phyloP scores from a whole-genome alignment of 1,139 yeast genomes.

The Blastobotrys persicus region DNA sequence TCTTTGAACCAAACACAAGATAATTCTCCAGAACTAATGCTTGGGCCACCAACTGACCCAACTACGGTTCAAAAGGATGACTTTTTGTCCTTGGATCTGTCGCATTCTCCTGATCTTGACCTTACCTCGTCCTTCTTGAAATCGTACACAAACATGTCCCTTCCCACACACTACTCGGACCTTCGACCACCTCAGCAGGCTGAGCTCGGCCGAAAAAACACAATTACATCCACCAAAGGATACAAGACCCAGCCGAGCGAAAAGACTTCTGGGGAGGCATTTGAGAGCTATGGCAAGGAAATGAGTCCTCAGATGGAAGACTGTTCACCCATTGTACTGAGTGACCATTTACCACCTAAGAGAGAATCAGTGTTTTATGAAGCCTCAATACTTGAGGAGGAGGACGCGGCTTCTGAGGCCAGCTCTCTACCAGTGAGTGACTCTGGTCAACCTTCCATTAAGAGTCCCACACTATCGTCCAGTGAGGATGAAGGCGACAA shows the following conservation, averaged over 20 bases:
- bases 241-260: constrained; percentile 5
- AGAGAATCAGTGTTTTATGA: not conserved
- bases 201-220: constrained; percentile 25
- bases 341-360: not conserved
- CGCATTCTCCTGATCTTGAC: constrained; percentile 3
- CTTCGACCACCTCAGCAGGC: constrained; percentile 12
- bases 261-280: not conserved
- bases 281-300: not conserved
- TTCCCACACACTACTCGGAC: constrained; percentile 5
- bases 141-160: constrained; percentile 8
- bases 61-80: not conserved
- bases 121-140: constrained; percentile 12
- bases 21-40: not conserved
- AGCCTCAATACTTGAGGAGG: not conserved
- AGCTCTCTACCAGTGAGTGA: constrained; percentile 4
- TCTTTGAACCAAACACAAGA: not conserved
- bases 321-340: not conserved
- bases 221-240: constrained; percentile 26
- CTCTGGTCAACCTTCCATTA: constrained; percentile 1
- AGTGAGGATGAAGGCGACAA: not conserved
- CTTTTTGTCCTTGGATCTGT: constrained; percentile 3
- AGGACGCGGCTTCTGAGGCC: not conserved
- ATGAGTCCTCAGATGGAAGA: constrained; percentile 6
- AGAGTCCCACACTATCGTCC: not conserved
- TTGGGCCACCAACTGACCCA: too few relatives aligned